A percentile compares a stretch with the other conserved stretches of the same genome.
These are phyloP conservation scores for Diplodia mutila DNA, from an alignment of 2,329 filamentous ascomycete genomes.

Conservation along the genomic window DNA sequence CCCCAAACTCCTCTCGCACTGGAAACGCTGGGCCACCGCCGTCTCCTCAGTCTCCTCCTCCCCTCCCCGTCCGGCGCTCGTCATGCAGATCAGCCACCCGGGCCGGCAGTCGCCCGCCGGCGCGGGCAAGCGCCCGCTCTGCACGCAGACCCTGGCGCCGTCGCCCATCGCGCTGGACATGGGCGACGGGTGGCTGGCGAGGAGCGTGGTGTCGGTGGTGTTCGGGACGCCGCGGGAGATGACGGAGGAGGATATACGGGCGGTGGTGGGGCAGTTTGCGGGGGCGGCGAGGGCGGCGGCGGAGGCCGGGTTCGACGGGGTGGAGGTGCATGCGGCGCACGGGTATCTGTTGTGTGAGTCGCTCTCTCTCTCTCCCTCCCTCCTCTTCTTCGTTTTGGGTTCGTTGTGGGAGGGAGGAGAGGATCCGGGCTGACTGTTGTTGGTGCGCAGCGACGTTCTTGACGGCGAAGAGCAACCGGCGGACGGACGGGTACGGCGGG, in stretches of 20 bases:
- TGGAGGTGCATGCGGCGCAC: conserved; percentile 56
- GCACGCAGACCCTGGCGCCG: conserved; percentile 49
- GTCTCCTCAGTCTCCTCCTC: not conserved
- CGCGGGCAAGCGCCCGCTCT: conserved; percentile 43
- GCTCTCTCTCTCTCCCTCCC: too few species aligned
- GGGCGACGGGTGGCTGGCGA: conserved; percentile 33
- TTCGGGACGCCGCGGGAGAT: conserved; percentile 63
- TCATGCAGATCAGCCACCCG: conserved; percentile 55
- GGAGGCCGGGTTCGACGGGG: conserved; percentile 57
- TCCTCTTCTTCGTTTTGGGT: too few species aligned
- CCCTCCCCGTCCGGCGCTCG: conserved; percentile 40
- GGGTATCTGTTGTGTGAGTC: not conserved
- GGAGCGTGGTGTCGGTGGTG: not conserved
- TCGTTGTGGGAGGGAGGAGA: too few species aligned
- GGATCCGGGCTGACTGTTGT: not conserved
- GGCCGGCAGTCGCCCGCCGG: conserved; percentile 51
- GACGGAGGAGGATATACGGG: conserved; percentile 57
- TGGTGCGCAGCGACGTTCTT: not conserved
- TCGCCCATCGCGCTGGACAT: conserved; percentile 51
- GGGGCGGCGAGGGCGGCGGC: conserved; percentile 55
- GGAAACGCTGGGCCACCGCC: conserved; percentile 31
- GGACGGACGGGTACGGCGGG: conserved; percentile 55
- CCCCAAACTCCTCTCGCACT: not conserved
- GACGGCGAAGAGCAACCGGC: conserved; percentile 44
- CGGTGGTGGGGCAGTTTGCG: conserved; percentile 58